phyloP scores from a whole-genome alignment of 345 rosid genomes.

The Bruguiera parviflora region DNA sequence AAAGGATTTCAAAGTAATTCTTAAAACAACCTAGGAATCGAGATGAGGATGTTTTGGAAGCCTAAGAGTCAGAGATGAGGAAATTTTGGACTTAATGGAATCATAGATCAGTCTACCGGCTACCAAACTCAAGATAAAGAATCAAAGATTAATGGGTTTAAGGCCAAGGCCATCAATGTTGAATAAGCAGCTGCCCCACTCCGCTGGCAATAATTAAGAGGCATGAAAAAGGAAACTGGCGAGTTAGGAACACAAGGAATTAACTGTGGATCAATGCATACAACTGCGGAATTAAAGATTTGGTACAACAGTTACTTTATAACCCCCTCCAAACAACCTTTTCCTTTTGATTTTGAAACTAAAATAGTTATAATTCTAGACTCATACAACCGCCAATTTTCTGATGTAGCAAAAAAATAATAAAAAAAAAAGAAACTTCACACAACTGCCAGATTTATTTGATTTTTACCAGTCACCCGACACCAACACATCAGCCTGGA shows the following conservation, averaged over 20 bases:
- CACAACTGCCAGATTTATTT: constrained; percentile 31
- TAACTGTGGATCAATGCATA: not conserved
- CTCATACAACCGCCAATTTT: no score
- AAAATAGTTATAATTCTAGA: constrained; percentile 17
- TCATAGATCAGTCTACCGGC: not conserved
- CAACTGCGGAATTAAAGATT: not conserved
- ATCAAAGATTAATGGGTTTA: not conserved
- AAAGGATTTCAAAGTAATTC: not conserved
- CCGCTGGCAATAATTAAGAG: not conserved
- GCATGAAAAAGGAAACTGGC: no score
- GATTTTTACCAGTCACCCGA: constrained; percentile 66
- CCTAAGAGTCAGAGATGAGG: not conserved
- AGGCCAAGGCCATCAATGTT: constrained; percentile 2
- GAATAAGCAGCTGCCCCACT: not conserved
- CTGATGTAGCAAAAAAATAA: no score
- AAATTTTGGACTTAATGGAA: not conserved
- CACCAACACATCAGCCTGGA: constrained; percentile 67
- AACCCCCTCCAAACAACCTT: not conserved
- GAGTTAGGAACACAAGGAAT: no score
- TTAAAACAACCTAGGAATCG: not conserved
- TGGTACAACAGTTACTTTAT: constrained; percentile 25
- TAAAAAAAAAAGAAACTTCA: not conserved
- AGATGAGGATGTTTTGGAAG: no score
- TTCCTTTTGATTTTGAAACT: constrained; percentile 9
- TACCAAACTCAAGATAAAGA: not conserved